A percentile compares a stretch with the other conserved stretches of the same genome.
Conservation (phyloP, 2,329 filamentous ascomycete genomes). For the Cercospora brassicicola region DNA sequence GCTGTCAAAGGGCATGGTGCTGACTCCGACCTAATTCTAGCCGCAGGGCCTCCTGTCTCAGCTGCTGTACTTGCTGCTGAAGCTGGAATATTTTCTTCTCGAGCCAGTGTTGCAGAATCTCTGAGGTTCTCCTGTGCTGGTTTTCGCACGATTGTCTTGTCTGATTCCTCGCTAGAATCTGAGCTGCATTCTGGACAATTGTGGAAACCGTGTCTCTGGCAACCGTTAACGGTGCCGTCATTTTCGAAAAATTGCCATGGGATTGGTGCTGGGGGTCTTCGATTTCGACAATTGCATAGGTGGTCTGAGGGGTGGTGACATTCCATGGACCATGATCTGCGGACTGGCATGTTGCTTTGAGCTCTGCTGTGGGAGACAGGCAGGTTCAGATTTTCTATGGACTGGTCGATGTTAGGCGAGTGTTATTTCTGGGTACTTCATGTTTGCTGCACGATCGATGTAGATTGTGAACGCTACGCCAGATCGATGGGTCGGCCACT, state of each 20-base stretch:
- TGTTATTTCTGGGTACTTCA: neutral
- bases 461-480: neutral
- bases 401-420: neutral
- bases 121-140: neutral
- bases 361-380: neutral
- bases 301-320: neutral
- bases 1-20: neutral
- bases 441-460: neutral
- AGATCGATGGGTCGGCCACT: neutral
- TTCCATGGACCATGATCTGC: neutral
- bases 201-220: neutral
- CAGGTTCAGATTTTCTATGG: neutral
- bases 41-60: too few relatives aligned
- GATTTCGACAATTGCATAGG: neutral
- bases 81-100: neutral
- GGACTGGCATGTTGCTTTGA: neutral
- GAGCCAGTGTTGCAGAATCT: neutral
- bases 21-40: neutral
- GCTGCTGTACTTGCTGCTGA: neutral
- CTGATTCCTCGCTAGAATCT: neutral
- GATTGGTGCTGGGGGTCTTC: neutral
- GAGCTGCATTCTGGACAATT: neutral
- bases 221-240: neutral
- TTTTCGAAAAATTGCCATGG: neutral
- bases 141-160: neutral